Base-by-base conservation (phyloP, 352 stramenopile species). In the Globisporangium abappressorium region DNA sequence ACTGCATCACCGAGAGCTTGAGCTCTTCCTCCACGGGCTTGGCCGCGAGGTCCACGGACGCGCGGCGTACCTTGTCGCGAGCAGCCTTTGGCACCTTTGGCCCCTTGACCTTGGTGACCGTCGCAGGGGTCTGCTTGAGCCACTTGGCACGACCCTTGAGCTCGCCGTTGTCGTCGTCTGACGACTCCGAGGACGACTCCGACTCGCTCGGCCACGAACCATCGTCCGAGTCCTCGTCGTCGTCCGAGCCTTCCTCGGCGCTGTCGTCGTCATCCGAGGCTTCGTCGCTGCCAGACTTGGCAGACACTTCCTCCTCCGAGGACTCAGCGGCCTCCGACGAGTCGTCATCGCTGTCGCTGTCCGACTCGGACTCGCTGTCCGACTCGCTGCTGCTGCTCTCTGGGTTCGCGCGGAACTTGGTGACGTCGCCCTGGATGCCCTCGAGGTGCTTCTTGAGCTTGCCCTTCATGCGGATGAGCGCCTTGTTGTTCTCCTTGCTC, bases 401-500 rank as follows among this genome's bases (percentile, higher is more conserved):
- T 8, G 96, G 96, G 80, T 98, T 92, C 57, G 89, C 84, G 20
- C 92, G 83, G 83, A 98, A 98, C 68, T 93, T 86, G 63, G 96
- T 81, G 65, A 98, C 89, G 57, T 97, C 82, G 41, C 76, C 76
- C 59, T 84, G 77, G 69, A 98, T 96, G n/a, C 82, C 72, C 68
- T 99, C 97, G 65, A 98, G 92, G 77, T 98, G 91, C 82, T 99
- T 99, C 74, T 98, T 98, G 55, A 99, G 73, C 74, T 94, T 97
- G 59, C 98, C 88, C 87, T 99, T 99, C 95, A 99, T 99, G 20
- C 95, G 85, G 75, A 99, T 99, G 12, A 99, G 85, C 51, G 95
- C 93, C 73, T 98, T 96, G 65, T 84, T 96, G 80, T 99, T 98
- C 65, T 97, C 92, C 64, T 97, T 96, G 86, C 84, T 98, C 77